A percentile compares a stretch with the other conserved stretches of the same genome.
Evolutionary conservation across 495 filamentous ascomycete genomes (phyloP).

Genomic region (Neurospora discreta): DNA sequence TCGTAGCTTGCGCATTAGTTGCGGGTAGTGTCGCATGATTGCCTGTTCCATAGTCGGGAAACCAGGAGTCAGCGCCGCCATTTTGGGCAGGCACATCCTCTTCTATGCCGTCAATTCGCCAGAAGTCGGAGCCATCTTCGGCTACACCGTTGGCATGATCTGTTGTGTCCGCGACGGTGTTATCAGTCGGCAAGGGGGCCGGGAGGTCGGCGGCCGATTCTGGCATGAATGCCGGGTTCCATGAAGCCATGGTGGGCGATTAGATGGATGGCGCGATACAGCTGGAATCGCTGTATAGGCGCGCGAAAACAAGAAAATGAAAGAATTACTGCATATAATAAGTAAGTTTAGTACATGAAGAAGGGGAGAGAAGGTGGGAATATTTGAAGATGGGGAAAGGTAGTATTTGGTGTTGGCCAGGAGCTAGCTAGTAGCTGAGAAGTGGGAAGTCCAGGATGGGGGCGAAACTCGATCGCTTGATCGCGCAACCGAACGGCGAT

Average conservation of each 20-base stretch:
- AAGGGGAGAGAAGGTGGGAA: neutral
- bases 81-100: slow-evolving; percentile 1
- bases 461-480: slow-evolving; percentile 1
- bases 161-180: neutral
- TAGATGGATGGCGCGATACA: slow-evolving; percentile 19
- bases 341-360: slow-evolving; percentile 7
- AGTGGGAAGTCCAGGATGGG: slow-evolving; percentile 8
- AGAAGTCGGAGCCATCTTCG: neutral
- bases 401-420: neutral
- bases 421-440: neutral
- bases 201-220: slow-evolving; percentile 23
- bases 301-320: slow-evolving; percentile 13
- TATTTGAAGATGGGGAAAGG: neutral
- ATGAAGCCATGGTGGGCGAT: slow-evolving; percentile 34
- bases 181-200: slow-evolving; percentile 1
- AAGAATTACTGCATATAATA: slow-evolving; percentile 15
- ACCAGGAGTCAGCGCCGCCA: slow-evolving; percentile 18
- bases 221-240: slow-evolving; percentile 47
- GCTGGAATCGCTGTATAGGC: slow-evolving; percentile 8
- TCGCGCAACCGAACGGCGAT: neutral
- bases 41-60: slow-evolving; percentile 18
- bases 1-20: slow-evolving; percentile 6
- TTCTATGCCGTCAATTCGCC: neutral
- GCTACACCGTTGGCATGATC: neutral
- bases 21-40: slow-evolving; percentile 19